Conservation (phyloP, 208 protist species). For the Acanthamoeba culbertsoni region DNA sequence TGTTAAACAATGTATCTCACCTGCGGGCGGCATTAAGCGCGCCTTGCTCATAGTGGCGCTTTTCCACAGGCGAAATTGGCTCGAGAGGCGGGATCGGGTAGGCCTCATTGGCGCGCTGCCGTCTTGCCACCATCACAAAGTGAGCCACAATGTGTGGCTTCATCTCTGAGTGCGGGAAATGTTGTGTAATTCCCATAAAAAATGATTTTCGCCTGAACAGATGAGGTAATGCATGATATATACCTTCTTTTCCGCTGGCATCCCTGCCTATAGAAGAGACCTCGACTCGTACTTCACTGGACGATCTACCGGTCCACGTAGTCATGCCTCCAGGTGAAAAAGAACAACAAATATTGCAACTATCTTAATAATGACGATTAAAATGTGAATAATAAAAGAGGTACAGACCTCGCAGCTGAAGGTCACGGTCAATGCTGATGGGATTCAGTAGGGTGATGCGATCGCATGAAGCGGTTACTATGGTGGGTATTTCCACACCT, state of each 20-base stretch:
- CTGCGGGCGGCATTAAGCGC: not conserved
- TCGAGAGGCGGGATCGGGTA: constrained; percentile 1
- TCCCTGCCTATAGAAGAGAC: not conserved
- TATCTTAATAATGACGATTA: not conserved
- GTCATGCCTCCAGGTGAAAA: not conserved
- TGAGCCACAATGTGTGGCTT: constrained; percentile 23
- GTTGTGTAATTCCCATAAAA: too few species aligned
- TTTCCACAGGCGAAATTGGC: not conserved
- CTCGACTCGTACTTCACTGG: constrained; percentile 40
- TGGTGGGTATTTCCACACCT: constrained; percentile 17
- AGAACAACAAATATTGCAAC: not conserved
- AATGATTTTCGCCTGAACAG: too few species aligned
- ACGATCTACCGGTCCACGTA: constrained; percentile 51
- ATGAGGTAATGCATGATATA: not conserved
- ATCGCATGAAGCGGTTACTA: constrained; percentile 39
- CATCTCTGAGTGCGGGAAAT: too few species aligned
- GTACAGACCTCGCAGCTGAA: not conserved
- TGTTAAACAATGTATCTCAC: not conserved
- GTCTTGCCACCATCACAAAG: constrained; percentile 47
- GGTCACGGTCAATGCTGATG: constrained; percentile 29
- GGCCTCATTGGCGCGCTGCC: not conserved
- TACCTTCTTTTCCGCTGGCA: not conserved
- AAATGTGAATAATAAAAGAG: not conserved
- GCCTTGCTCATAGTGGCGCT: constrained; percentile 13
- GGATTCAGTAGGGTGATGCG: constrained; percentile 47